A percentile compares a stretch with the other conserved stretches of the same genome.
phyloP scores from a whole-genome alignment of 495 filamentous ascomycete genomes.

The Pseudotulostoma volvatum region DNA sequence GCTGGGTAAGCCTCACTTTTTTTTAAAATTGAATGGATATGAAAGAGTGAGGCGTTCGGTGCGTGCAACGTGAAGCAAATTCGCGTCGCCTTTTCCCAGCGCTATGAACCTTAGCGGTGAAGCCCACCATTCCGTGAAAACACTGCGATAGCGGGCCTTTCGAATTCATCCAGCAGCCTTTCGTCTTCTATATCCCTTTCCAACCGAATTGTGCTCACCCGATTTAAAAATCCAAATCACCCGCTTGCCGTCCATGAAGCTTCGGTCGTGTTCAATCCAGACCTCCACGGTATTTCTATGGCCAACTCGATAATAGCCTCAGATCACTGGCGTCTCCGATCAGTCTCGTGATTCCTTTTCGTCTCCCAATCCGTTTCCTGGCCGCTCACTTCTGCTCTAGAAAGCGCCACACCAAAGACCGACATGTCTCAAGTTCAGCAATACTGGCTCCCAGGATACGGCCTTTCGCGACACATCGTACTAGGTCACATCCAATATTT shows the following conservation, averaged over 20 bases:
- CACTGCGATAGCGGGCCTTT: neutral
- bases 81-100: neutral
- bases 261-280: neutral
- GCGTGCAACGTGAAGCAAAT: neutral
- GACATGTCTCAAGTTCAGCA: slow-evolving; percentile 27
- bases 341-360: neutral
- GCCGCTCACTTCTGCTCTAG: neutral
- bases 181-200: neutral
- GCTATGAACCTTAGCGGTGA: neutral
- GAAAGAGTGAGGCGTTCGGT: neutral
- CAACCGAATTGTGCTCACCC: no score
- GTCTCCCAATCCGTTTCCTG: neutral
- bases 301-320: neutral
- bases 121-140: neutral
- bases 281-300: neutral
- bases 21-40: neutral
- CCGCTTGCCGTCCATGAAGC: neutral
- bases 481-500: slow-evolving; percentile 36
- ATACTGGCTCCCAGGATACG: slow-evolving; percentile 38
- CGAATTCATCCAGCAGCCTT: neutral
- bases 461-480: slow-evolving; percentile 36
- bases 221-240: neutral
- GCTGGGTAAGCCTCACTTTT: neutral
- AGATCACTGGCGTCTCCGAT: neutral
- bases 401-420: neutral